Conservation (phyloP, 768 basidiomycete genomes). For the Punctularia strigosozonata region DNA sequence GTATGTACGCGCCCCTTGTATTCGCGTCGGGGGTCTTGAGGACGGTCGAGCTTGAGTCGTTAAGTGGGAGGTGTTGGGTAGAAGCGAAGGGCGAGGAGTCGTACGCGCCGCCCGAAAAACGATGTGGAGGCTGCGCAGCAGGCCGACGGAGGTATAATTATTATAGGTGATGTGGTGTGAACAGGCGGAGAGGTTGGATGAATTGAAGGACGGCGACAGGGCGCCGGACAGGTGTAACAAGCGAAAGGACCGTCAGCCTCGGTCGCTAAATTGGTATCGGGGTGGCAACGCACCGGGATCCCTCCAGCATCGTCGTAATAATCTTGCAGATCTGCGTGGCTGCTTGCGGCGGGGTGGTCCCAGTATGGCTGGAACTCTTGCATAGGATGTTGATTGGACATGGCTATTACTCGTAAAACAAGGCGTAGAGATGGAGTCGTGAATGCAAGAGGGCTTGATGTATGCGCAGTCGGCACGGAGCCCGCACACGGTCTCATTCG, state of each 20-base stretch:
- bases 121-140: constrained; percentile 21
- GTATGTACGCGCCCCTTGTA: constrained; percentile 9
- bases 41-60: constrained; percentile 11
- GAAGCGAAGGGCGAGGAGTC: constrained; percentile 24
- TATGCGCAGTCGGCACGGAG: not conserved
- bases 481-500: too few relatives aligned
- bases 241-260: too few relatives aligned
- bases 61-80: constrained; percentile 8
- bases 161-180: not conserved
- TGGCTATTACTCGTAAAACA: not conserved
- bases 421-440: not conserved
- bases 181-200: constrained; percentile 2
- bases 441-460: too few relatives aligned
- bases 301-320: constrained; percentile 17
- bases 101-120: constrained; percentile 20
- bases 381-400: constrained; percentile 14
- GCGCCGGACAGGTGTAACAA: not conserved
- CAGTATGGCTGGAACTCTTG: constrained; percentile 13
- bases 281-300: constrained; percentile 7
- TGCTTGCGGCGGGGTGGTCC: constrained; percentile 8
- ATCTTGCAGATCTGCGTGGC: constrained; percentile 15
- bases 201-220: not conserved
- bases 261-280: constrained; percentile 4
- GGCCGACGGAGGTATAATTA: constrained; percentile 5
- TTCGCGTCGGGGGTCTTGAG: not conserved